Evolutionary conservation across 2,329 filamentous ascomycete species (phyloP).

Genomic region (Arthrinium puccinioides): DNA sequence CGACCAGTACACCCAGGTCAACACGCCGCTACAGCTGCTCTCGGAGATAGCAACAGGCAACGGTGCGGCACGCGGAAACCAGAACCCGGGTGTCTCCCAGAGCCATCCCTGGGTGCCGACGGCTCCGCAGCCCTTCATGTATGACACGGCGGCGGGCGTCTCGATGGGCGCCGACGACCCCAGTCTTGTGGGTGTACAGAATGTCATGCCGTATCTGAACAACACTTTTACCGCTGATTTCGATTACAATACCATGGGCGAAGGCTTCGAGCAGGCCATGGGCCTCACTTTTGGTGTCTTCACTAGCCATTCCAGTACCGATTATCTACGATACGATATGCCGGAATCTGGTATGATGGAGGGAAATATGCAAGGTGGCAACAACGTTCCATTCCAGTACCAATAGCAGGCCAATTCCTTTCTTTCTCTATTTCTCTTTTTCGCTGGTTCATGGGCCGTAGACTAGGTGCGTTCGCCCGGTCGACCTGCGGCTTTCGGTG

Average conservation of each 20-base stretch:
- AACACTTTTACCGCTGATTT: slow-evolving; percentile 22
- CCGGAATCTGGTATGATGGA: no score
- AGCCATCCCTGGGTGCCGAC: background rate
- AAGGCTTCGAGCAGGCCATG: slow-evolving; percentile 36
- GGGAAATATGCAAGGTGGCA: no score
- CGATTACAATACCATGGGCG: slow-evolving; percentile 26
- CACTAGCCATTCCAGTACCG: background rate
- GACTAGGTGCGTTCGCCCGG: no score
- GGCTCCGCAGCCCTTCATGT: slow-evolving; percentile 22
- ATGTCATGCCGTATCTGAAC: slow-evolving; percentile 21
- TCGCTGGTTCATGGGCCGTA: no score
- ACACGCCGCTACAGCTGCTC: slow-evolving; percentile 48
- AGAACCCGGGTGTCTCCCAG: no score
- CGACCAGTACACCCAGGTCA: slow-evolving; percentile 26
- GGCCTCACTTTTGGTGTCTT: slow-evolving; percentile 32
- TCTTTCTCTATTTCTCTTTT: no score
- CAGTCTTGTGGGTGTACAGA: background rate
- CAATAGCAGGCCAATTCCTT: no score
- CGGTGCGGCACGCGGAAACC: slow-evolving; percentile 19
- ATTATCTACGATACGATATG: slow-evolving; percentile 2
- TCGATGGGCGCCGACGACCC: slow-evolving; percentile 3
- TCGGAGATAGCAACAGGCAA: slow-evolving; percentile 48
- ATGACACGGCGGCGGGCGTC: slow-evolving; percentile 17
- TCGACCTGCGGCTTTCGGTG: no score
- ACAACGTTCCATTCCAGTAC: no score